Percentiles rank a stretch among this genome's conserved stretches.
These are phyloP conservation scores for Penicillium polonicum DNA, from an alignment of 2,329 filamentous ascomycete species.

Conservation along the genomic window DNA sequence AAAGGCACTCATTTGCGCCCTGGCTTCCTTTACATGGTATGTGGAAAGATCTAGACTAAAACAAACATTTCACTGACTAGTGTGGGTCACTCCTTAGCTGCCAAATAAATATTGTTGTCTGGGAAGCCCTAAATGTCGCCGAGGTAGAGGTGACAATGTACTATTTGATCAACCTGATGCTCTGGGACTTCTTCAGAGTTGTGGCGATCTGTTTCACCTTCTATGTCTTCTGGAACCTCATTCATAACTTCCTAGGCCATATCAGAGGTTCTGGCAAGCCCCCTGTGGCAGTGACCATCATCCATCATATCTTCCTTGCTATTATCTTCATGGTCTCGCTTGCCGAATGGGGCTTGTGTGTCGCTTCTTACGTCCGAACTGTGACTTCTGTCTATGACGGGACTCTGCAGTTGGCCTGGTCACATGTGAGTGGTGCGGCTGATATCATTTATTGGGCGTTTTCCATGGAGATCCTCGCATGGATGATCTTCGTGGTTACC, in stretches of 20 bases:
- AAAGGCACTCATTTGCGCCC: conserved; percentile 11
- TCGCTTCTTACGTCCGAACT: conserved; percentile 1
- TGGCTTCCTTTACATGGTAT: conserved; percentile 18
- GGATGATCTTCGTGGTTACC: conserved; percentile 17
- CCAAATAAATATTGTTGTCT: conserved; percentile 9
- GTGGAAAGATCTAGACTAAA: background rate
- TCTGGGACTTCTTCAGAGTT: conserved; percentile 20
- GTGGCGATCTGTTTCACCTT: conserved; percentile 15
- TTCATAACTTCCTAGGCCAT: conserved; percentile 19
- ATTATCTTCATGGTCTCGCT: conserved; percentile 13
- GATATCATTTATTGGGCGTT: conserved; percentile 20
- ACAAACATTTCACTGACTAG: background rate
- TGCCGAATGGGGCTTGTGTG: conserved; percentile 16
- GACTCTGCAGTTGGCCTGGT: background rate
- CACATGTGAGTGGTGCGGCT: conserved; percentile 10
- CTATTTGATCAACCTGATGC: conserved; percentile 22
- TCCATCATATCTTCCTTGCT: conserved; percentile 21
- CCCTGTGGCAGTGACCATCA: conserved; percentile 6
- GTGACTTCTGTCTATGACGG: background rate
- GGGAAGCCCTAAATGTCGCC: conserved; percentile 17
- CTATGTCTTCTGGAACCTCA: conserved; percentile 23
- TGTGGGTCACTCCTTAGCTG: conserved; percentile 5
- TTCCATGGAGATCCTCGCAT: conserved; percentile 25
- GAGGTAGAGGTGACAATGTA: conserved; percentile 18
- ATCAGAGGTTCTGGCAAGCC: conserved; percentile 18